Evolutionary conservation across 78 protist species (phyloP).

Genomic region (Monosiga brevicollis): DNA sequence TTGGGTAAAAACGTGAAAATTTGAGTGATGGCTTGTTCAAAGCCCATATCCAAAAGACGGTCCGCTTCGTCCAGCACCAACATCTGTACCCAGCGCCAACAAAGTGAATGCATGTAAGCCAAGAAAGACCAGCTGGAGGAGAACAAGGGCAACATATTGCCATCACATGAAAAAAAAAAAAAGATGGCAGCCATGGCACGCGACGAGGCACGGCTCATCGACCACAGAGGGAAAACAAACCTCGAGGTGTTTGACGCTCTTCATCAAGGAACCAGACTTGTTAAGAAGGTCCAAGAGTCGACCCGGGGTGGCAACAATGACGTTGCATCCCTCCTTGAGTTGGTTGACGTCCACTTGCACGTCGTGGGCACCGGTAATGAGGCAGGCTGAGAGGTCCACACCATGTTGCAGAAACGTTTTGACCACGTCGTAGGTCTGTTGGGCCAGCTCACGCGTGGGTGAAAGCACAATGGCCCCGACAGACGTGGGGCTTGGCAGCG

Average conservation of each 20-base stretch:
- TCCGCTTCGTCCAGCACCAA: slow-evolving; percentile 98
- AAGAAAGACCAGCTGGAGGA: background rate
- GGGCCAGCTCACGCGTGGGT: slow-evolving; percentile 85
- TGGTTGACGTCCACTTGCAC: slow-evolving; percentile 60
- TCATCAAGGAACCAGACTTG: too few relatives aligned
- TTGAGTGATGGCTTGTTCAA: slow-evolving; percentile 84
- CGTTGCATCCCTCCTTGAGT: slow-evolving; percentile 42
- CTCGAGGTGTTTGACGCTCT: too few relatives aligned
- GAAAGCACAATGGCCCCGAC: slow-evolving; percentile 78
- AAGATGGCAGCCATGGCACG: background rate
- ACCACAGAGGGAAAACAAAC: too few relatives aligned
- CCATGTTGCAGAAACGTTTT: background rate
- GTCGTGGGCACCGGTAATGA: slow-evolving; percentile 78
- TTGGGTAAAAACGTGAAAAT: slow-evolving; percentile 40
- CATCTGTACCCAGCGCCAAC: too few relatives aligned
- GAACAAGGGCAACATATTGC: background rate
- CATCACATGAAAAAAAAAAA: background rate
- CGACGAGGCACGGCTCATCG: too few relatives aligned
- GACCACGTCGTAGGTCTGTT: slow-evolving; percentile 77
- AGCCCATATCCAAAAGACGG: slow-evolving; percentile 76
- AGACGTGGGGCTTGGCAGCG: slow-evolving; percentile 53
- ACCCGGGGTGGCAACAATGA: slow-evolving; percentile 98
- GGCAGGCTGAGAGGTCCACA: background rate
- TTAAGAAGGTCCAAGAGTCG: slow-evolving; percentile 92
- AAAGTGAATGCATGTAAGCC: too few relatives aligned